Evolutionary conservation across 2,329 filamentous ascomycete species (phyloP).

Genomic region (Apiospora saccharicola): DNA sequence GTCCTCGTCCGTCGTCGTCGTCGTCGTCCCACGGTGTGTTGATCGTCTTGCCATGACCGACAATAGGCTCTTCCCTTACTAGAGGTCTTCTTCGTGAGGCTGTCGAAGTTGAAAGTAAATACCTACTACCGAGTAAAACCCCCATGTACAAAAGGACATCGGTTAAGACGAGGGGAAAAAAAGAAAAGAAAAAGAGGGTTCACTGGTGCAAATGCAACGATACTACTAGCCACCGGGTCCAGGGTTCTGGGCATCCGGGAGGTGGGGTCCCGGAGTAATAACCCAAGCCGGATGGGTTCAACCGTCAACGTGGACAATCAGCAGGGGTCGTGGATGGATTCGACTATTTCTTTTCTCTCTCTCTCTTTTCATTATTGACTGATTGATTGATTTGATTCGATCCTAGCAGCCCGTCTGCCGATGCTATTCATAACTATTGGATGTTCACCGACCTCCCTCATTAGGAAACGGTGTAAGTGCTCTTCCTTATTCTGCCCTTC

Average conservation of each 20-base stretch:
- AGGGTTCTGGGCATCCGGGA: slow-evolving; percentile 10
- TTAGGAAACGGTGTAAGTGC: not conserved
- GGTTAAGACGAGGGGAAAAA: not conserved
- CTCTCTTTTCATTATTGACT: not conserved
- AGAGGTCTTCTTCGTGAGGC: not conserved
- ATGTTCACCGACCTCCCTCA: not conserved
- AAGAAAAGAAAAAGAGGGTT: not conserved
- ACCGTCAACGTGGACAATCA: not conserved
- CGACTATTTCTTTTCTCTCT: not conserved
- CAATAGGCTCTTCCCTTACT: not conserved
- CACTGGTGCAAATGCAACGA: not conserved
- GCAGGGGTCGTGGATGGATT: not conserved
- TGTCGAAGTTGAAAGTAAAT: not conserved
- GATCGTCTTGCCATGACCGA: not conserved
- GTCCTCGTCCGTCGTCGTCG: no score
- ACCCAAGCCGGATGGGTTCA: not conserved
- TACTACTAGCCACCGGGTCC: slow-evolving; percentile 11
- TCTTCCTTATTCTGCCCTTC: not conserved
- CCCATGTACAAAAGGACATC: no score
- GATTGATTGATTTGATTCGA: not conserved
- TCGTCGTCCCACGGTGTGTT: not conserved
- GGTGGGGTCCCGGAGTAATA: not conserved
- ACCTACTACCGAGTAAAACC: not conserved
- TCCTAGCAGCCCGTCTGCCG: not conserved
- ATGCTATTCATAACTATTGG: not conserved